Evolutionary conservation across 2,329 filamentous ascomycete genomes (phyloP), one percentile per base, ranked within the genome.

Genomic region (Nothomitra cinnamomea): DNA sequence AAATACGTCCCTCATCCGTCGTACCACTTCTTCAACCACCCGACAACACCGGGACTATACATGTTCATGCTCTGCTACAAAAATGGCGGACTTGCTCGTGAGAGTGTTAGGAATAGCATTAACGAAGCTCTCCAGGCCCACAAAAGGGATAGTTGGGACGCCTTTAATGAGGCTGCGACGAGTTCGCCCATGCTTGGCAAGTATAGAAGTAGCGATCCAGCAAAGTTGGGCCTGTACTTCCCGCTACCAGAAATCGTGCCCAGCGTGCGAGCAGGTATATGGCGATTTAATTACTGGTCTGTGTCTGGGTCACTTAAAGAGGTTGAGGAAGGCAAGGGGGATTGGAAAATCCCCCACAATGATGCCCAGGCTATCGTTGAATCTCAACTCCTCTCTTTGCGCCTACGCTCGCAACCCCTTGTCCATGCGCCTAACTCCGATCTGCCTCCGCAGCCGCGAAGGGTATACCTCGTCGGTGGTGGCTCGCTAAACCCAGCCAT

Each of bases 51-150:
- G 0, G 87, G 85, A 1, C 78, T 95, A 56, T 95, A 94, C 76
- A 96, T 98, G 92, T 96, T 98, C 70, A 98, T 98, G 92, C 80
- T 98, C 36, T 98, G 92, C 75, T 98, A 96, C 74, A 96, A 96
- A 70, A 98, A 98, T 69, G 92, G 92, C 60, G 88, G 88, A 1
- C 79, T 96, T 1, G 90, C 92, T 1, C 84, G 92, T 45, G 92
- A 98, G 66, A 82, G 85, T 61, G 79, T 96, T 57, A 84, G 92
- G 53, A 87, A 98, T 64, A 75, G 78, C 0, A 78, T 96, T 52
- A 83, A 87, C 57, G 61, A 68, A 54, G 63, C 65, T 41, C 66
- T 70, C 21, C 68, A 69, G 24, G 66, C 71, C 8, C 65, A 67
- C 28, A 59, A 67, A 3, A 74, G 82, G 54, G 45, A 28, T 12